Conservation (phyloP, 495 filamentous ascomycete species). For the Podospora conica region DNA sequence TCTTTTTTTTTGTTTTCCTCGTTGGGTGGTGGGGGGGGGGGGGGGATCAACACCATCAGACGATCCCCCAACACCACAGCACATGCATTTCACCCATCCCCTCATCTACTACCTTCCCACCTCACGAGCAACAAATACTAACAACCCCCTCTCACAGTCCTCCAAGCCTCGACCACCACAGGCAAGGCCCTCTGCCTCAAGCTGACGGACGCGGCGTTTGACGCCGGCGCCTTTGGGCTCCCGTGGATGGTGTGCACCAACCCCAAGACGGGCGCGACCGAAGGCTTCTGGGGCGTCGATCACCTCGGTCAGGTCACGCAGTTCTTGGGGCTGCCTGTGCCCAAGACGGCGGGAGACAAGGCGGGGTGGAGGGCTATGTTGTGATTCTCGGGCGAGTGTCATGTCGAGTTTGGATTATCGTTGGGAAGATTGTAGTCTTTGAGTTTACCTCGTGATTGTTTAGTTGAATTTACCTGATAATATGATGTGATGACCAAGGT, state of each 20-base stretch:
- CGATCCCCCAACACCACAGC: too few relatives aligned
- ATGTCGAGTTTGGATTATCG: not conserved
- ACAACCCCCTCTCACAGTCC: conserved; percentile 12
- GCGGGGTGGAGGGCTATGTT: conserved; percentile 40
- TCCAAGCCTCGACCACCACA: conserved; percentile 29
- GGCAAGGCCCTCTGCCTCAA: conserved; percentile 47
- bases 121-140: not conserved
- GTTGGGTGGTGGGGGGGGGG: not conserved
- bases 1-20: not conserved
- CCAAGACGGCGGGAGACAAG: conserved; percentile 24
- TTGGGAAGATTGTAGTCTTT: not conserved
- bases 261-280: conserved; percentile 45
- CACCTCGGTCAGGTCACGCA: conserved; percentile 59
- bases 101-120: not conserved
- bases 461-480: not conserved
- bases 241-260: conserved; percentile 67
- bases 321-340: conserved; percentile 48
- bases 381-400: not conserved
- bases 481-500: not conserved
- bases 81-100: not conserved
- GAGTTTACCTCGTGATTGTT: not conserved
- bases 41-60: too few relatives aligned
- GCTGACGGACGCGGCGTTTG: conserved; percentile 55
- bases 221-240: conserved; percentile 61
- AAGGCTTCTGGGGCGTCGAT: conserved; percentile 67